These are phyloP conservation scores for Geotrichum reessii DNA, from an alignment of 1,139 yeast genomes.

Conservation along the genomic window DNA sequence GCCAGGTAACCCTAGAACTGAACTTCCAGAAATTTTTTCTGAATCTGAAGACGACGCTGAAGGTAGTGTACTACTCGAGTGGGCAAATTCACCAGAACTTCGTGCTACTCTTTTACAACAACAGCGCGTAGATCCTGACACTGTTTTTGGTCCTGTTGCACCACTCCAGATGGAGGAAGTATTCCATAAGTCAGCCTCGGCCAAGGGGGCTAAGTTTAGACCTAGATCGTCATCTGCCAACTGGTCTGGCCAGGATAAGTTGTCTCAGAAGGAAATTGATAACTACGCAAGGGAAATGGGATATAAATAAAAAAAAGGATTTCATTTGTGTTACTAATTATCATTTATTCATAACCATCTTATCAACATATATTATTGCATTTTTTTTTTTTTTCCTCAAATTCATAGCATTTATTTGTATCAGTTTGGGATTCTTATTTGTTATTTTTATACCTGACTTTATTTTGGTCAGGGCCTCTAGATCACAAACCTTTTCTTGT, in stretches of 20 bases:
- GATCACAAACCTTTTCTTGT: background rate
- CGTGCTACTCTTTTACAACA: conserved; percentile 51
- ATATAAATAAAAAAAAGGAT: conserved; percentile 30
- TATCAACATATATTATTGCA: background rate
- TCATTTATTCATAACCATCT: background rate
- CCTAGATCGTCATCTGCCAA: conserved; percentile 57
- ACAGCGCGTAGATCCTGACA: conserved; percentile 59
- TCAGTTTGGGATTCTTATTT: background rate
- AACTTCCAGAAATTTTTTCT: conserved; percentile 45
- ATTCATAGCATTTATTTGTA: background rate
- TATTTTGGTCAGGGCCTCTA: background rate
- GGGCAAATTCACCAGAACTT: conserved; percentile 70
- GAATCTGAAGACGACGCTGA: conserved; percentile 57
- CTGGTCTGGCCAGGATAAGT: conserved; percentile 45
- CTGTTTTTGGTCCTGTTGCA: conserved; percentile 74
- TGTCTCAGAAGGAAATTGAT: conserved; percentile 45
- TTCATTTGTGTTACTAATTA: background rate
- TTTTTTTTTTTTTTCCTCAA: background rate
- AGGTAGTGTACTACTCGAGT: conserved; percentile 50
- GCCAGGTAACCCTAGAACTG: conserved; percentile 23
- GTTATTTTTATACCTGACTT: too few relatives aligned
- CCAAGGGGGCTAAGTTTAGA: conserved; percentile 39
- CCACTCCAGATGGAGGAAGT: conserved; percentile 64
- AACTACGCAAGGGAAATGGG: conserved; percentile 54
- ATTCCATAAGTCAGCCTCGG: conserved; percentile 46